Conservation (phyloP, 441 rosid genomes). For the Daphne laureola region DNA sequence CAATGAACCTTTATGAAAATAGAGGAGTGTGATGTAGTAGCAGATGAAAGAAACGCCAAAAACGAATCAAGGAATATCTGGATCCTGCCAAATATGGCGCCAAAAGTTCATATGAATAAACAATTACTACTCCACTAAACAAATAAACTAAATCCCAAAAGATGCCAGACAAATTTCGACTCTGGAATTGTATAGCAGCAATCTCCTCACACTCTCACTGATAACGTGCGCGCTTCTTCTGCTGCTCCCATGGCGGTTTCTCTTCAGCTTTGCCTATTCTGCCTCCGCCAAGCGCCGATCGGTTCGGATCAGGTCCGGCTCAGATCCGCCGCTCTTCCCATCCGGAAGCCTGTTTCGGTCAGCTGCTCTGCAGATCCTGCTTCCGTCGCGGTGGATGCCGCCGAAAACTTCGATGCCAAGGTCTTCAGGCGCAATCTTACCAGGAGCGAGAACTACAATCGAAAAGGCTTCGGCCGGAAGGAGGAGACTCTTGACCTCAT, state of each 20-base stretch:
- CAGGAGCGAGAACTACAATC: constrained; percentile 69
- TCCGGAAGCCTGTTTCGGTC: constrained; percentile 30
- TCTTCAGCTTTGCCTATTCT: constrained; percentile 51
- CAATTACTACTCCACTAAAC: no score
- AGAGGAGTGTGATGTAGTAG: no score
- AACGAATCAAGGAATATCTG: no score
- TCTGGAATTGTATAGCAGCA: no score
- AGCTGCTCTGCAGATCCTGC: constrained; percentile 38
- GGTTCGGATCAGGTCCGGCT: constrained; percentile 20
- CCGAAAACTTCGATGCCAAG: constrained; percentile 63
- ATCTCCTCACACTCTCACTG: no score
- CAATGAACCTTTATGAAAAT: no score
- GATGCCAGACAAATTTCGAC: no score
- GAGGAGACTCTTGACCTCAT: constrained; percentile 83
- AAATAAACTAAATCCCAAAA: no score
- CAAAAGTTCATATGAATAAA: no score
- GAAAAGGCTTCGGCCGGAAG: constrained; percentile 75
- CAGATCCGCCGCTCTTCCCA: constrained; percentile 14
- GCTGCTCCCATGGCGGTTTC: constrained; percentile 45
- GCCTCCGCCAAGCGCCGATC: constrained; percentile 28
- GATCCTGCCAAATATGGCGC: no score
- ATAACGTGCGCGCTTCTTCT: no score
- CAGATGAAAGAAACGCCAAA: no score
- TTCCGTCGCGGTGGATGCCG: constrained; percentile 35
- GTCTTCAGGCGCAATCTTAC: constrained; percentile 65